Base-by-base conservation (phyloP, 1,284 basidiomycete genomes). In the Ceratorhiza oryzae-sativae region DNA sequence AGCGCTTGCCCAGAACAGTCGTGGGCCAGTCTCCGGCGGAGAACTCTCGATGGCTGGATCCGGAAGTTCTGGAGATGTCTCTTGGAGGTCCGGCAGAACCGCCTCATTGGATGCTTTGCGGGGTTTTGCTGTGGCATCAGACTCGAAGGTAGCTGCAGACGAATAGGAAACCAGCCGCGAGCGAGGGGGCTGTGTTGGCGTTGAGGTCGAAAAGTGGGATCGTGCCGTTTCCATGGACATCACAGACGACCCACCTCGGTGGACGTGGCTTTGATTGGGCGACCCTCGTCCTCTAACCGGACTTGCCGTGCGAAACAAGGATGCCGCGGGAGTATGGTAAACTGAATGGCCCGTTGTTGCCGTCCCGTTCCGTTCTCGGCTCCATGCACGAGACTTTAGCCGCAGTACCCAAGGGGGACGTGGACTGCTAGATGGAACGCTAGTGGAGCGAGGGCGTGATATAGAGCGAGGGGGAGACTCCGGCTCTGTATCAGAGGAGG, bases 241-340 rank as follows among this genome's bases (percentile, higher is more conserved):
- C 73, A 4, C 77, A 78, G 3, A 77, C 76, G 36, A 75, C 27
- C 1, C 76, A 71, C 30, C 51, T 13, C 36, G 60, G 36, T 20
- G 73, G 63, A n/a, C 77, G 62, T 39, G 79, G 46, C 48, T 68
- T 77, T 73, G 75, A 73, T 2, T 81, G 78, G 9, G 75, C 74
- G n/a, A 80, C 80, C 1, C 76, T 75, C 55, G 75, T 45, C 12
- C 51, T 58, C 55, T 55, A 42, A 32, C 79, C 75, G 79, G 83
- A 27, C 76, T 74, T n/a, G 58, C 30, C 72, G 62, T 63, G 41
- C 60, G 77, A 72, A 86, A 88, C 58, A 90, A 74, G n/a, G 90
- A 91, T 0, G 90, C 90, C 0, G 88, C 86, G 6, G 91, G 90
- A 0, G 90, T 92, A 78, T 91, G 88, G 78, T 89, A 92, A 56